phyloP scores from a whole-genome alignment of 768 basidiomycete genomes.

The Ephemerocybe angulata region DNA sequence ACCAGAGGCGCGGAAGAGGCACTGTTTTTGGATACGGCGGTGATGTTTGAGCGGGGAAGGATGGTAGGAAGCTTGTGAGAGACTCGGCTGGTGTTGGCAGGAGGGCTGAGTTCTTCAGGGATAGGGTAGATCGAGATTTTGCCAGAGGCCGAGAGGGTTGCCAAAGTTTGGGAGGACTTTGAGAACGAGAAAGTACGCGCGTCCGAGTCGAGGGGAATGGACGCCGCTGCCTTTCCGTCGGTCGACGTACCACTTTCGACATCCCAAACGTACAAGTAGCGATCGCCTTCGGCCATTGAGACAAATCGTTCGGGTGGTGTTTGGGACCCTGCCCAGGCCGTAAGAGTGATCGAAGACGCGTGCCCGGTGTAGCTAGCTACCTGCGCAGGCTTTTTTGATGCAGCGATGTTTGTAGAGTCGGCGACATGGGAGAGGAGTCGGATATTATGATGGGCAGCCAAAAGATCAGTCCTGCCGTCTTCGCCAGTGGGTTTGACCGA shows the following conservation, averaged over 20 bases:
- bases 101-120: slow-evolving; percentile 39
- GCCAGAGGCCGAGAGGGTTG: slow-evolving; percentile 57
- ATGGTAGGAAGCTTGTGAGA: slow-evolving; percentile 48
- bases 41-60: slow-evolving; percentile 48
- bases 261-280: slow-evolving; percentile 62
- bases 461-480: slow-evolving; percentile 41
- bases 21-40: slow-evolving; percentile 36
- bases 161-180: slow-evolving; percentile 36
- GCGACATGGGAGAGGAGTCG: slow-evolving; percentile 42
- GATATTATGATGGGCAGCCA: slow-evolving; percentile 61
- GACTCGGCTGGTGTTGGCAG: slow-evolving; percentile 35
- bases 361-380: slow-evolving; percentile 61
- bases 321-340: slow-evolving; percentile 49
- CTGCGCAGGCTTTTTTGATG: slow-evolving; percentile 41
- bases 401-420: slow-evolving; percentile 17
- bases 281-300: slow-evolving; percentile 60
- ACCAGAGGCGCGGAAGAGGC: slow-evolving; percentile 37
- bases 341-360: slow-evolving; percentile 48
- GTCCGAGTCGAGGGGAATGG: slow-evolving; percentile 61
- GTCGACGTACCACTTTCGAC: slow-evolving; percentile 35
- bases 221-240: slow-evolving; percentile 55
- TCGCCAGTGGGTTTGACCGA: slow-evolving; percentile 37
- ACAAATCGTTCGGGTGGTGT: slow-evolving; percentile 45
- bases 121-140: slow-evolving; percentile 56
- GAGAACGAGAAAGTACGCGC: slow-evolving; percentile 44